These are phyloP conservation scores for Umbilicaria muhlenbergii DNA, from an alignment of 495 filamentous ascomycete genomes.

Conservation along the genomic window DNA sequence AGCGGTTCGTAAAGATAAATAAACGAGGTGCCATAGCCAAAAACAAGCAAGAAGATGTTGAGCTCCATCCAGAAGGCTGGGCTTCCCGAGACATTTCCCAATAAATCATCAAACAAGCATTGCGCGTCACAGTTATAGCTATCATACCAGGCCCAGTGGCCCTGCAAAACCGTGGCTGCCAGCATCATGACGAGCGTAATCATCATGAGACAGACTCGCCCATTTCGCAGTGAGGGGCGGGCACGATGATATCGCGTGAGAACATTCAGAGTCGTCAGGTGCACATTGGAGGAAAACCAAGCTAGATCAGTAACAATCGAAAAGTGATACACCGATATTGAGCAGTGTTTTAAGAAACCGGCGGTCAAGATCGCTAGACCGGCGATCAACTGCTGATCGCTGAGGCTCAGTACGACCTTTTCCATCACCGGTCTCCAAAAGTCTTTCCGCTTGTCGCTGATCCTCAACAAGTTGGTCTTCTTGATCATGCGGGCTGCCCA, in stretches of 20 bases:
- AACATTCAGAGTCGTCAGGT: constrained; percentile 12
- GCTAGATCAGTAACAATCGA: constrained; percentile 16
- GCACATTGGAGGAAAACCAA: constrained; percentile 18
- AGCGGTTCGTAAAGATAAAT: too few relatives aligned
- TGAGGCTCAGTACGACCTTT: constrained; percentile 16
- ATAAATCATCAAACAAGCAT: constrained; percentile 10
- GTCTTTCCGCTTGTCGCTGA: not conserved
- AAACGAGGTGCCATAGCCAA: not conserved
- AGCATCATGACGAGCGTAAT: not conserved
- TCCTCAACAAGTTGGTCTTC: not conserved
- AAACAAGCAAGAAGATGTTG: constrained; percentile 1
- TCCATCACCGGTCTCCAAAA: constrained; percentile 5
- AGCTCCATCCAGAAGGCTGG: constrained; percentile 3
- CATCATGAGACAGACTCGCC: constrained; percentile 3
- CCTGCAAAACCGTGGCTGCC: constrained; percentile 3
- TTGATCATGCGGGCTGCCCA: not conserved
- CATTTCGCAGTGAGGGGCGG: not conserved
- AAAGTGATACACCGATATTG: constrained; percentile 25
- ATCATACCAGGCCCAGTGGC: constrained; percentile 7
- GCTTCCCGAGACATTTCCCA: constrained; percentile 2
- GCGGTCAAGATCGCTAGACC: constrained; percentile 23
- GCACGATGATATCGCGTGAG: not conserved
- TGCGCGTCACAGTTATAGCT: constrained; percentile 7
- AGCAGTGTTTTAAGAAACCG: constrained; percentile 16
- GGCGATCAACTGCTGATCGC: constrained; percentile 30